These are phyloP conservation scores for Podospora conica DNA, from an alignment of 495 filamentous ascomycete species.

Conservation along the genomic window DNA sequence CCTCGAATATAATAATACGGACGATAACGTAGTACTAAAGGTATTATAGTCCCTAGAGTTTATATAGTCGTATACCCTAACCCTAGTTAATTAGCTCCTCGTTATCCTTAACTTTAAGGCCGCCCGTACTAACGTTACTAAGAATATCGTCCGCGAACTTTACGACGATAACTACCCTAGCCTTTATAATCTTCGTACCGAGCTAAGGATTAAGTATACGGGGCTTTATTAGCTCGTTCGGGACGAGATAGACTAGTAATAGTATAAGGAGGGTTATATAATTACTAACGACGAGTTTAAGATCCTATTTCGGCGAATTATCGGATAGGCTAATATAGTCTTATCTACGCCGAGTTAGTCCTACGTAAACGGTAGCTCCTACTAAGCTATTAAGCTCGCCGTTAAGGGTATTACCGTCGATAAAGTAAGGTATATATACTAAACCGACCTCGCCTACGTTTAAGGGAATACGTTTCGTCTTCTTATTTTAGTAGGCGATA, in stretches of 20 bases:
- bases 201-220: not conserved
- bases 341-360: conserved; percentile 7
- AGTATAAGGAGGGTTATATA: not conserved
- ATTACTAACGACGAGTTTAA: not conserved
- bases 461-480: conserved; percentile 18
- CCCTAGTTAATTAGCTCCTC: conserved; percentile 11
- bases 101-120: conserved; percentile 3
- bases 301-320: not conserved
- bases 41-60: not conserved
- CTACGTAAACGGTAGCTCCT: not conserved
- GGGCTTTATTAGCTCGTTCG: conserved; percentile 2
- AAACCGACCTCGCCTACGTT: conserved; percentile 8
- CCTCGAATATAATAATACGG: not conserved
- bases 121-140: not conserved
- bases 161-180: conserved; percentile 4
- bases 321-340: conserved; percentile 1
- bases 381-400: not conserved
- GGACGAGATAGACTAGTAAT: conserved; percentile 4
- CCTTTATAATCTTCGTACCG: conserved; percentile 1
- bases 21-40: not conserved
- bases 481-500: conserved; percentile 8
- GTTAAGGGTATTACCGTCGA: conserved; percentile 22
- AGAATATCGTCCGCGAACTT: not conserved
- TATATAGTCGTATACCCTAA: not conserved
- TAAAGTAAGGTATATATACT: conserved; percentile 12